Evolutionary conservation across 202 grass and related monocot genomes (phyloP).

Genomic region (Cymbopogon flexuosus): DNA sequence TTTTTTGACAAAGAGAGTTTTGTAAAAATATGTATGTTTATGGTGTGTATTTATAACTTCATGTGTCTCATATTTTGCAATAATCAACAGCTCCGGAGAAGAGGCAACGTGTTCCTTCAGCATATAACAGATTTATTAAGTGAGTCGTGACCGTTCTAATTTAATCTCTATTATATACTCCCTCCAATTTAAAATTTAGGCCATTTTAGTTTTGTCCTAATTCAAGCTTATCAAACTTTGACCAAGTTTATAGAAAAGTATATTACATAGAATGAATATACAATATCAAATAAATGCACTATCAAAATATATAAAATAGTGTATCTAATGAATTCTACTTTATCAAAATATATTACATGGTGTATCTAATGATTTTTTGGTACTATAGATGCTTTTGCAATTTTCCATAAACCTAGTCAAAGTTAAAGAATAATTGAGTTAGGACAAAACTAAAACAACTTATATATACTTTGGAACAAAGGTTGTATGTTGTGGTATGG

Average conservation of each 20-base stretch:
- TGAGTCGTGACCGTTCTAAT: constrained; percentile 38
- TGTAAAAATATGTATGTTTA: neutral
- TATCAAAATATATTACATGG: neutral
- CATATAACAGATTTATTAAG: constrained; percentile 98
- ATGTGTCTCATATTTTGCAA: neutral
- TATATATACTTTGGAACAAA: neutral
- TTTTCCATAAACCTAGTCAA: no score
- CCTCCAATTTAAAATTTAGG: neutral
- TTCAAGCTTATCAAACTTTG: neutral
- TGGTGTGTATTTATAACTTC: neutral
- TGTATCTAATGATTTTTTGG: no score
- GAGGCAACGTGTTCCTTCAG: constrained; percentile 85
- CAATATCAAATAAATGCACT: neutral
- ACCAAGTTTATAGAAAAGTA: neutral
- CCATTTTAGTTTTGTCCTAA: neutral
- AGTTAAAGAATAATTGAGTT: no score
- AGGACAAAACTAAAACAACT: no score
- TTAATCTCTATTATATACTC: neutral
- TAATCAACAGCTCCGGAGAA: constrained; percentile 59
- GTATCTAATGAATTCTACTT: neutral
- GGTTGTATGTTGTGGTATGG: neutral
- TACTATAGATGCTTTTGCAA: no score
- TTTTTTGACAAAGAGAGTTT: neutral
- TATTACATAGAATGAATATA: neutral
- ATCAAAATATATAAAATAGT: neutral